Percentiles rank a stretch among this genome's conserved stretches.
Conservation (phyloP, 331 rosid genomes). For the Dryas integrifolia region DNA sequence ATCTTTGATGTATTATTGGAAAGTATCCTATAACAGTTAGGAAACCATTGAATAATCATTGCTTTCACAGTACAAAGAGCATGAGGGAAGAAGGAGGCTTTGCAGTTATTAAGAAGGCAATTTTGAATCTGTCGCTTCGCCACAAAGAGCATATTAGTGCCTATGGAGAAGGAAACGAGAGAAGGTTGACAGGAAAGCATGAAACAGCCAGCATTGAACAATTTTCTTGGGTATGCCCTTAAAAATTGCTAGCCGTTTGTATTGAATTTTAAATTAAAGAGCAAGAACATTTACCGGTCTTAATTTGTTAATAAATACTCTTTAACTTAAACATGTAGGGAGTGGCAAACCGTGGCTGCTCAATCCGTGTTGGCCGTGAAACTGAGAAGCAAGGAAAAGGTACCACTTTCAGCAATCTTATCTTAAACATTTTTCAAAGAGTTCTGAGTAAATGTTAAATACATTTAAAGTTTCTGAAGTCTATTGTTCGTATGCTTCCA, state of each 20-base stretch:
- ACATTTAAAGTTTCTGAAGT: neutral
- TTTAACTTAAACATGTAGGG: conserved; percentile 53
- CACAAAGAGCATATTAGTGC: conserved; percentile 81
- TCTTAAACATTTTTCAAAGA: neutral
- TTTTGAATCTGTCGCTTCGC: conserved; percentile 92
- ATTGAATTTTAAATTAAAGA: conserved; percentile 6
- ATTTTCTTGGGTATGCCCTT: conserved; percentile 84
- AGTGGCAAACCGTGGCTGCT: conserved; percentile 97
- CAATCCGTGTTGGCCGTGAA: conserved; percentile 96
- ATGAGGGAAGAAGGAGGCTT: conserved; percentile 97
- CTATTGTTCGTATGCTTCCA: neutral
- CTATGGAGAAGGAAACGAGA: conserved; percentile 98
- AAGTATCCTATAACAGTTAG: conserved; percentile 2
- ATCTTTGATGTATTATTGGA: conserved; percentile 2
- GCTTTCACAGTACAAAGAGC: conserved; percentile 74
- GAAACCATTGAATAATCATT: conserved; percentile 17
- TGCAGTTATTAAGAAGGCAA: conserved; percentile 89
- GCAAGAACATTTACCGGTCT: conserved; percentile 10
- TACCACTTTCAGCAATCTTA: conserved; percentile 24
- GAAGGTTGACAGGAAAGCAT: conserved; percentile 97
- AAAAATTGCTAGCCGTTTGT: conserved; percentile 8
- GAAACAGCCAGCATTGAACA: conserved; percentile 83
- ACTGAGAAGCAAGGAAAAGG: conserved; percentile 92
- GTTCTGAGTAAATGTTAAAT: neutral
- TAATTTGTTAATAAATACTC: conserved; percentile 12